These are phyloP conservation scores for Teunomyces funiuensis DNA, from an alignment of 805 yeast genomes.

Conservation along the genomic window DNA sequence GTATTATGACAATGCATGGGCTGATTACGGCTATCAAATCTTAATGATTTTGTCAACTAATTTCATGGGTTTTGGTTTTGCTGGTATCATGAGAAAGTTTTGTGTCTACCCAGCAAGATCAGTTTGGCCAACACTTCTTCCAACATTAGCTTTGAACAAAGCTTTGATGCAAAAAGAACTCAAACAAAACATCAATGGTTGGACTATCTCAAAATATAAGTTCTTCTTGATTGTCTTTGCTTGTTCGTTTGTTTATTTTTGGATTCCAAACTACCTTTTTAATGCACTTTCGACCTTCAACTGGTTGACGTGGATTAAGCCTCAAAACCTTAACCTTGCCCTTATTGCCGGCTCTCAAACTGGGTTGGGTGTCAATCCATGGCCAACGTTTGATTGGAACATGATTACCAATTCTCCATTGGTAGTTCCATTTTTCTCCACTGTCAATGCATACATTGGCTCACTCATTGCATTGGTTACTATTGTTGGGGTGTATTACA, in stretches of 20 bases:
- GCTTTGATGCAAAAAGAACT: conserved; percentile 26
- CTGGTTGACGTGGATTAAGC: conserved; percentile 62
- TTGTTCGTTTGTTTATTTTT: conserved; percentile 27
- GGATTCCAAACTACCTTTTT: conserved; percentile 47
- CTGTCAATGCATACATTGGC: conserved; percentile 22
- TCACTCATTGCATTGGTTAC: conserved; percentile 18
- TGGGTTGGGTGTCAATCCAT: conserved; percentile 56
- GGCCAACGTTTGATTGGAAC: conserved; percentile 56
- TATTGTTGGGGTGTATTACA: conserved; percentile 25
- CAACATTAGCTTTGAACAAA: conserved; percentile 28
- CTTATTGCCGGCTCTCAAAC: conserved; percentile 43
- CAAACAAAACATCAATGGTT: conserved; percentile 29
- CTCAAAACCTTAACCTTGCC: conserved; percentile 48
- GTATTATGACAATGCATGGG: conserved; percentile 26
- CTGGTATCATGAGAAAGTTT: conserved; percentile 20
- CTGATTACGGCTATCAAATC: conserved; percentile 17
- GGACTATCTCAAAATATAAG: conserved; percentile 28
- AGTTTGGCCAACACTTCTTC: conserved; percentile 50
- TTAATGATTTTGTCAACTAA: conserved; percentile 14
- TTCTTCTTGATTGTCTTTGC: conserved; percentile 17
- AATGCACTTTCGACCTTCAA: conserved; percentile 43
- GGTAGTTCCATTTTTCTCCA: conserved; percentile 22
- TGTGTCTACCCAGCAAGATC: conserved; percentile 51
- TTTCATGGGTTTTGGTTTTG: conserved; percentile 19
- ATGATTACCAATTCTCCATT: conserved; percentile 24